Base-by-base conservation (phyloP, 257 asterid genomes). In the Petrea volubilis region DNA sequence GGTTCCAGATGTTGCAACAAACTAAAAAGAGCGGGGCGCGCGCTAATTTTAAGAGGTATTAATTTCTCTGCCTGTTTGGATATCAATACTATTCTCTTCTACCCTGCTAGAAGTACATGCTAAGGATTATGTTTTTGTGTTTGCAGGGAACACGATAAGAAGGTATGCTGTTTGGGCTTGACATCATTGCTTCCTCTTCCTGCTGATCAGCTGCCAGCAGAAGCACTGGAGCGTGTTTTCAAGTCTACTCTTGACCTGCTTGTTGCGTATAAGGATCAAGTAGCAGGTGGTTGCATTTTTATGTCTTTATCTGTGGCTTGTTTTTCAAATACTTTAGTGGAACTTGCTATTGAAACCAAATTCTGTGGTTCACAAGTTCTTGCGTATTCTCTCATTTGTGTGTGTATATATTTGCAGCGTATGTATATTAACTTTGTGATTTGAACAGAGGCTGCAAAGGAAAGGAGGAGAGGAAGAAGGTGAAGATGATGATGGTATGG, bases 1-100 rank as follows among this genome's bases (percentile, higher is more conserved):
- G 99, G 99, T 95, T 95, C 83, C 96, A 90, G 68, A 85, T 95
- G 98, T 78, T 95, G 80, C 95, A 87, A 59, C 95, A 95, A 79
- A 92, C 93, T 33, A 92, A 86, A 78, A 90, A 86, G 76, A 90
- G 89, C 77, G 99, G 99, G 34, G 83, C 44, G 1, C 90, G 84
- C 11, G 86, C 84, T 36, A 86, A 95, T 80, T 95, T 95, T 75
- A 95, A 88, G 76, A 90, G 96, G 99, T 92, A 67, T 11, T n/a
- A 3, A 14, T 65, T 11, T 44, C 2, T 23, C 28, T 74, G 50
- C 34, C 29, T 63, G 50, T 31, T 55, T 64, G 51, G 47, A 28
- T 75, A 43, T 33, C 49, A 29, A 13, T 77, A 46, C 59, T 44
- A 36, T 41, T 20, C 8, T 62, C 65, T 44, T 51, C 29, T 67